A percentile compares a stretch with the other conserved stretches of the same genome.
Conservation (phyloP, 2,329 filamentous ascomycete species). For the Monilinia fructicola region DNA sequence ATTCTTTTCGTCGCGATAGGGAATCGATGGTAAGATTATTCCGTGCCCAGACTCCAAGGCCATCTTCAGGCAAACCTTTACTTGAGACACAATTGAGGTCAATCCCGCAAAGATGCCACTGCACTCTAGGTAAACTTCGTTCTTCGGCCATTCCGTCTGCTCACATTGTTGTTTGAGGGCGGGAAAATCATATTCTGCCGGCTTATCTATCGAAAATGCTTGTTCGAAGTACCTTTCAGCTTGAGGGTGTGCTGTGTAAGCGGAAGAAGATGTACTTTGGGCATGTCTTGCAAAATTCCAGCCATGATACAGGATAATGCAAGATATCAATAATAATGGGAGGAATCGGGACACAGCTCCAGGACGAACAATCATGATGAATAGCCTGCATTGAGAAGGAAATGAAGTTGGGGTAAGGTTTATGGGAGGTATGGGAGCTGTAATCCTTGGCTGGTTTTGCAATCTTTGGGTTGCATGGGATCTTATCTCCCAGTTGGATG, state of each 20-base stretch:
- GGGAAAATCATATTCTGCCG: constrained; percentile 33
- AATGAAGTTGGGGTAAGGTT: constrained; percentile 11
- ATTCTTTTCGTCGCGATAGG: constrained; percentile 39
- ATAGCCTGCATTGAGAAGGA: constrained; percentile 6
- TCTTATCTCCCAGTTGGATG: background rate
- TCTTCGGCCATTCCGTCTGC: constrained; percentile 27
- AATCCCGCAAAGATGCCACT: constrained; percentile 40
- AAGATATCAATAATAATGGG: constrained; percentile 11
- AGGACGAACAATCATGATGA: constrained; percentile 13
- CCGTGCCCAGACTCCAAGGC: constrained; percentile 40
- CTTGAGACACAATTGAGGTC: constrained; percentile 41
- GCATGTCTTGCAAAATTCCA: constrained; percentile 2
- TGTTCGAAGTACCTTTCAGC: constrained; percentile 39
- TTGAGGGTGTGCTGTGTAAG: constrained; percentile 7
- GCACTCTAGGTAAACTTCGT: constrained; percentile 41
- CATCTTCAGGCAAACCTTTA: constrained; percentile 43
- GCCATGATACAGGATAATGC: constrained; percentile 10
- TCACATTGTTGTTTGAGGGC: constrained; percentile 36
- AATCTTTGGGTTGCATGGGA: background rate
- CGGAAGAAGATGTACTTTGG: background rate
- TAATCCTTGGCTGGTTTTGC: background rate
- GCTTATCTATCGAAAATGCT: constrained; percentile 35
- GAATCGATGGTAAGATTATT: constrained; percentile 41
- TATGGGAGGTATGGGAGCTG: constrained; percentile 7
- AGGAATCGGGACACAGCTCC: constrained; percentile 15